Evolutionary conservation across 176 grass and related monocot genomes (phyloP).

Genomic region (Carex littledalei): DNA sequence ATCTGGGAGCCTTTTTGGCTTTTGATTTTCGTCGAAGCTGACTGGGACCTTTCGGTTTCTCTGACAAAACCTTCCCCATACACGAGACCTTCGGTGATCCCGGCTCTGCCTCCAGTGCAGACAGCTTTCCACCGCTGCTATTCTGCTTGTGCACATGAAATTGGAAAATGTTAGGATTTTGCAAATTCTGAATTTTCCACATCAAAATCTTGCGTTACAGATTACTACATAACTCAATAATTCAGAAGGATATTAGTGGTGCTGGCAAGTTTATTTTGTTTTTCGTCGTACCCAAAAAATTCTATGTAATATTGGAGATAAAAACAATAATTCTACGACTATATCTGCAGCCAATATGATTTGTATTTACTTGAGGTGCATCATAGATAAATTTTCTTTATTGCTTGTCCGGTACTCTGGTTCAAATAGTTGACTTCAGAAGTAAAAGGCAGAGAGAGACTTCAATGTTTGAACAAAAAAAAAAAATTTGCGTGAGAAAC

Average conservation of each 20-base stretch:
- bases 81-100: conserved; percentile 83
- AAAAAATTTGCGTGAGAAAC: neutral
- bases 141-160: neutral
- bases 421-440: neutral
- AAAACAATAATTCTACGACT: neutral
- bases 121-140: neutral
- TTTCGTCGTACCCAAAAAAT: neutral
- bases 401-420: neutral
- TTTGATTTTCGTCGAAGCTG: conserved; percentile 1
- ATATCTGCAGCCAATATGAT: neutral
- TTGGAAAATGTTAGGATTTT: neutral
- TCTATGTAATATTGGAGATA: neutral
- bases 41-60: conserved; percentile 27
- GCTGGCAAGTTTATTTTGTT: neutral
- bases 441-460: neutral
- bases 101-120: conserved; percentile 49
- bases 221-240: neutral
- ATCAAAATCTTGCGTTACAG: neutral
- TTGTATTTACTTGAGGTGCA: neutral
- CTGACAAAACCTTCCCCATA: conserved; percentile 81
- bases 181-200: no score
- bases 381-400: neutral
- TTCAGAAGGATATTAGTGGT: neutral
- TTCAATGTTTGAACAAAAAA: neutral
- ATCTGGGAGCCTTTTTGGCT: neutral